These are phyloP conservation scores for Tolypocladium nubicola DNA, from an alignment of 2,329 filamentous ascomycete genomes.

Conservation along the genomic window DNA sequence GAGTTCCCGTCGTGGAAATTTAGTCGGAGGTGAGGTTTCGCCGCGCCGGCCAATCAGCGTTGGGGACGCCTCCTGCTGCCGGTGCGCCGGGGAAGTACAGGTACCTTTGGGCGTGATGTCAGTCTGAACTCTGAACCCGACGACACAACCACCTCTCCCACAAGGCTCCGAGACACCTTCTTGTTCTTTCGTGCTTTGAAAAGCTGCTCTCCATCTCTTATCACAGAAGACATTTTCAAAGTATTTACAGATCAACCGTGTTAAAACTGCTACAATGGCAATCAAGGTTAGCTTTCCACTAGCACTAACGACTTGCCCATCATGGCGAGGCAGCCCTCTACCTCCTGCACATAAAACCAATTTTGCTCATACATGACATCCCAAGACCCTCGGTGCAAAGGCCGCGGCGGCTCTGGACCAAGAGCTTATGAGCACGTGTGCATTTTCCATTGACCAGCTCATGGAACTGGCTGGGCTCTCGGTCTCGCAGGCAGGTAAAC, in stretches of 20 bases:
- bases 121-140: neutral
- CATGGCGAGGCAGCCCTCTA: neutral
- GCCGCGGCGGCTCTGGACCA: constrained; percentile 82
- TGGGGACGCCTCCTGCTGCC: neutral
- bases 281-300: constrained; percentile 15
- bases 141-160: neutral
- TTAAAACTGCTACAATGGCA: constrained; percentile 12
- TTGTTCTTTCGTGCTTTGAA: neutral
- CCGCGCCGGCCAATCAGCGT: constrained; percentile 17
- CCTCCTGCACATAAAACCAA: neutral
- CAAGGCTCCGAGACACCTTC: neutral
- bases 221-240: neutral
- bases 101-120: neutral
- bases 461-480: constrained; percentile 95
- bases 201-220: neutral
- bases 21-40: constrained; percentile 22
- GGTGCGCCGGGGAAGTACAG: neutral
- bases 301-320: neutral
- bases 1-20: constrained; percentile 7
- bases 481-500: constrained; percentile 73
- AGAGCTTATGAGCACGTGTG: constrained; percentile 81
- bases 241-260: neutral
- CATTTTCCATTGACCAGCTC: constrained; percentile 89
- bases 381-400: constrained; percentile 79
- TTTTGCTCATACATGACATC: neutral